Conservation (phyloP, 1,139 yeast species). For the Sugiyamaella pinicola region DNA sequence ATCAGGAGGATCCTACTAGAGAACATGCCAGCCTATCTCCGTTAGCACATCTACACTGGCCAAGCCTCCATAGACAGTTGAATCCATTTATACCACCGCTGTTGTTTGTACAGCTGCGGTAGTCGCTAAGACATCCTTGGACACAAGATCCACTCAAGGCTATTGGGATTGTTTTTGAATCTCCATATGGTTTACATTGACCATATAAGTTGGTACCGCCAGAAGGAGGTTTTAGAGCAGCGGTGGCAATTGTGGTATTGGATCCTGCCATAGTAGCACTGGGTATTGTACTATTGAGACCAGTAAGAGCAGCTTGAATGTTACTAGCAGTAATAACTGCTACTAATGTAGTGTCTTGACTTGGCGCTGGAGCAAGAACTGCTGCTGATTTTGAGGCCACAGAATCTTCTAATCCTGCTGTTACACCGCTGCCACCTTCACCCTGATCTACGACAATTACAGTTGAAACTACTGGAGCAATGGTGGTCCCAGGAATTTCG, state of each 20-base stretch:
- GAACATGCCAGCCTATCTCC: constrained; percentile 30
- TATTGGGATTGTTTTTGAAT: constrained; percentile 24
- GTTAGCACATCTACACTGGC: constrained; percentile 35
- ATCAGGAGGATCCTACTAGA: constrained; percentile 17
- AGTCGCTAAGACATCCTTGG: constrained; percentile 31
- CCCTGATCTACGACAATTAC: constrained; percentile 11
- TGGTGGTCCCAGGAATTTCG: constrained; percentile 7
- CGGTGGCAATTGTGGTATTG: neutral
- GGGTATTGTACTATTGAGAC: neutral
- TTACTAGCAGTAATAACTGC: constrained; percentile 17
- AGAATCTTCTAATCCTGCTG: constrained; percentile 3
- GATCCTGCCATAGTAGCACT: constrained; percentile 1
- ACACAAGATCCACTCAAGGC: constrained; percentile 32
- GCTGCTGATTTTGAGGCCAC: constrained; percentile 13
- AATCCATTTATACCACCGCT: constrained; percentile 19
- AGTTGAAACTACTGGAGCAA: constrained; percentile 19
- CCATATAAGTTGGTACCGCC: constrained; percentile 1
- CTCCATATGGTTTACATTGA: constrained; percentile 26
- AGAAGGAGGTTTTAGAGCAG: neutral
- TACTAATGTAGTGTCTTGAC: constrained; percentile 14
- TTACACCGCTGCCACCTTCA: neutral
- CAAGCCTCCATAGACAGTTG: constrained; percentile 29
- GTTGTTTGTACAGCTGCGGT: constrained; percentile 24
- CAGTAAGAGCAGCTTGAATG: constrained; percentile 18
- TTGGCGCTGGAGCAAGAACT: constrained; percentile 20